A percentile compares a stretch with the other conserved stretches of the same genome.
These are phyloP conservation scores for Colletotrichum tropicale DNA, from an alignment of 2,329 filamentous ascomycete genomes.

Conservation along the genomic window DNA sequence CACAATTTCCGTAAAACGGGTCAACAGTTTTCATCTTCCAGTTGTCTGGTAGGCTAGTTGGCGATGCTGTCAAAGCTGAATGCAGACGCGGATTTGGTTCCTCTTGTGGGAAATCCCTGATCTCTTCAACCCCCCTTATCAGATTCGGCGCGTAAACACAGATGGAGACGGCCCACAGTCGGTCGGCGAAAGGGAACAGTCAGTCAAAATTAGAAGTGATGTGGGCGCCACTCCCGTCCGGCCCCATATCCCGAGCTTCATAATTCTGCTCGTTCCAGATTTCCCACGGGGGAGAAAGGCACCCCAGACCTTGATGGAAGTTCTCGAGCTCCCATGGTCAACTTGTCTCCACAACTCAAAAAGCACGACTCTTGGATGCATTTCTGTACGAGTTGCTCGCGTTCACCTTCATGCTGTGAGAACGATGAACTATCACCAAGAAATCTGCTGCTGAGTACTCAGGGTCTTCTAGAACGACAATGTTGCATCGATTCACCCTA, in stretches of 20 bases:
- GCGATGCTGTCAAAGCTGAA: background rate
- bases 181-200: background rate
- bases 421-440: background rate
- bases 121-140: background rate
- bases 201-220: background rate
- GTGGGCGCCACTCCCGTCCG: background rate
- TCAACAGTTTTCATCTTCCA: background rate
- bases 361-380: background rate
- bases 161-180: background rate
- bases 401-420: background rate
- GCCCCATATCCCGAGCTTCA: constrained; percentile 4
- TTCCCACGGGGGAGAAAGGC: background rate
- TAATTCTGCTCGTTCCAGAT: background rate
- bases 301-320: background rate
- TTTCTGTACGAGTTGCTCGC: background rate
- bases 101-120: background rate
- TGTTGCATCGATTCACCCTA: background rate
- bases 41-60: background rate
- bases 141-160: background rate
- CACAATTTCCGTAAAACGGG: background rate
- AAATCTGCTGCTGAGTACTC: background rate
- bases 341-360: background rate
- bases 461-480: background rate
- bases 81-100: background rate
- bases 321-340: background rate